Evolutionary conservation across 208 protist species (phyloP), one percentile per base, ranked within the genome.

Genomic region (Phytomonas francai): DNA sequence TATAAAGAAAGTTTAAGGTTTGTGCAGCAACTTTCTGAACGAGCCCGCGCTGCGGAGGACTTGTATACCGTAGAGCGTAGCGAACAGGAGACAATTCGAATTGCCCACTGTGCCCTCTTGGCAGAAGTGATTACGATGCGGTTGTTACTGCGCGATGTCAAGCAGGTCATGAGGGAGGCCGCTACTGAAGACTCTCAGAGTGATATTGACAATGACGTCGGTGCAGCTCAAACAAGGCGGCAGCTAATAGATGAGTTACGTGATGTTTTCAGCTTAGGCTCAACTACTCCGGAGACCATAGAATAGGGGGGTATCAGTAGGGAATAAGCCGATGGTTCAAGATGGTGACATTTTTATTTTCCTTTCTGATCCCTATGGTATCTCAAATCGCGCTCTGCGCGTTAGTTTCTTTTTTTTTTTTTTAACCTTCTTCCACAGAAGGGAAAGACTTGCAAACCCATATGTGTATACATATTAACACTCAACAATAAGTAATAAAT

Each of bases 61-160:
- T 80, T 92, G 59, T 63, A 63, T 63, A 63, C 32, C 6, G 34
- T 87, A 51, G 71, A 87, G 73, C 75, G 69, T 4, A 76, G 81
- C 62, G 89, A 95, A 65, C 73, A 88, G 49, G 78, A 82, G 59
- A 92, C 89, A 8, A 72, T 92, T n/a, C 78, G 85, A 68, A 74
- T 74, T 12, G 79, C 86, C 19, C 75, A 91, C 22, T 36, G 71
- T 12, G 76, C 75, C 6, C 49, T 95, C 6, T 70, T 72, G 32
- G 65, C 84, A 66, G 87, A 95, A 70, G 67, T 81, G 28, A 68
- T 74, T 57, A 74, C 79, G 25, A 66, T 95, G 82, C 69, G 72
- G 25, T 45, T 79, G 49, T 56, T 87, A 4, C 67, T 95, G 63
- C 71, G 72, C 16, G 79, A 84, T 32, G 81, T 86, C 22, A 58